A percentile compares a stretch with the other conserved stretches of the same genome.
Conservation (phyloP, 495 filamentous ascomycete genomes). For the Daldinia loculata region DNA sequence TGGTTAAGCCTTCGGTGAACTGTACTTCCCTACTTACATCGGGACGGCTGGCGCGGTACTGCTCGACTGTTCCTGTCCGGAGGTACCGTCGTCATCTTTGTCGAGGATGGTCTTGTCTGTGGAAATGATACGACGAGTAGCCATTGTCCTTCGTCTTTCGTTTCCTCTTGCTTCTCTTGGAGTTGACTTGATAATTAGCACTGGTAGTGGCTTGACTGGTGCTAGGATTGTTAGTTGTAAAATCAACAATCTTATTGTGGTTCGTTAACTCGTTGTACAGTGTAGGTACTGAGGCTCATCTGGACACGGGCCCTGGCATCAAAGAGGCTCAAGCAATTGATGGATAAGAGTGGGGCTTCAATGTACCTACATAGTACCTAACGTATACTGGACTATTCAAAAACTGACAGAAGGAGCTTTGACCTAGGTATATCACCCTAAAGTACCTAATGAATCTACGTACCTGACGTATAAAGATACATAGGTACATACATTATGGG, state of each 20-base stretch:
- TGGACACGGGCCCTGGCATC: not conserved
- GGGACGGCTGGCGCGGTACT: slow-evolving; percentile 74
- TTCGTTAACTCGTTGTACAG: slow-evolving; percentile 6
- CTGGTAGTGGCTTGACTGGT: not conserved
- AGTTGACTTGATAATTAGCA: not conserved
- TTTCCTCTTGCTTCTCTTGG: not conserved
- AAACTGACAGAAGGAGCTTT: not conserved
- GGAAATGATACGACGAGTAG: slow-evolving; percentile 64
- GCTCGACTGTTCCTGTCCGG: slow-evolving; percentile 50
- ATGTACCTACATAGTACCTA: slow-evolving; percentile 6
- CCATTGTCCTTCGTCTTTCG: slow-evolving; percentile 55
- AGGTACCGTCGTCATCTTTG: slow-evolving; percentile 58
- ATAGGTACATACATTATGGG: no score
- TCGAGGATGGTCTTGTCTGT: slow-evolving; percentile 63
- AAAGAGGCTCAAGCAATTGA: slow-evolving; percentile 23
- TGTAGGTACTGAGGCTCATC: slow-evolving; percentile 7
- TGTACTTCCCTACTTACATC: slow-evolving; percentile 60
- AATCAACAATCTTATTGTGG: slow-evolving; percentile 14
- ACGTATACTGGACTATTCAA: not conserved
- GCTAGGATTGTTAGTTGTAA: not conserved
- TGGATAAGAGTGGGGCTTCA: not conserved
- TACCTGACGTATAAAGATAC: slow-evolving; percentile 1
- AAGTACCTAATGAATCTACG: not conserved
- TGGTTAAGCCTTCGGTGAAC: not conserved
- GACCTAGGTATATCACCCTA: not conserved